Evolutionary conservation across 73 alveolate species (phyloP).

Genomic region (Paramecium sexaurelia): DNA sequence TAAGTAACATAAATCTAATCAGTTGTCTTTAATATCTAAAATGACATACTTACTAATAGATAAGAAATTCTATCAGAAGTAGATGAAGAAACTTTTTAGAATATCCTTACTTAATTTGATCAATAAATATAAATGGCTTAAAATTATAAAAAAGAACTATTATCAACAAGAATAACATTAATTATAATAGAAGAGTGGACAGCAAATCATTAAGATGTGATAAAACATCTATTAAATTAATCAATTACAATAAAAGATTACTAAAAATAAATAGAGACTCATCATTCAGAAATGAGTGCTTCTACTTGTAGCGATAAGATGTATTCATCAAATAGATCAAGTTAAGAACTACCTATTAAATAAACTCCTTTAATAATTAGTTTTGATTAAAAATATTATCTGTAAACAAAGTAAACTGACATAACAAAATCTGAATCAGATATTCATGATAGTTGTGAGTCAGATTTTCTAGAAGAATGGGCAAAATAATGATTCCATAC

Average conservation of each 20-base stretch:
- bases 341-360: slow-evolving; percentile 2
- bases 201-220: neutral
- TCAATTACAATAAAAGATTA: slow-evolving; percentile 20
- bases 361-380: slow-evolving; percentile 35
- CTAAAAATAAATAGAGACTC: neutral
- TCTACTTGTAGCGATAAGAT: slow-evolving; percentile 42
- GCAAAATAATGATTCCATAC: neutral
- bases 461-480: slow-evolving; percentile 54
- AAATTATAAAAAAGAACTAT: slow-evolving; percentile 2
- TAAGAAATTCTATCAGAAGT: neutral
- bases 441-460: slow-evolving; percentile 51
- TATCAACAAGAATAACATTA: slow-evolving; percentile 1
- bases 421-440: slow-evolving; percentile 31
- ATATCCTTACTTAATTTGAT: neutral
- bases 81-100: slow-evolving; percentile 38
- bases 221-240: neutral
- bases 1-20: neutral
- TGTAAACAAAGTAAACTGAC: neutral
- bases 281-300: slow-evolving; percentile 39
- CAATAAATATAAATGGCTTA: neutral
- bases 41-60: slow-evolving; percentile 8
- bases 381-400: slow-evolving; percentile 32
- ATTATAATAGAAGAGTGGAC: slow-evolving; percentile 32
- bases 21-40: neutral
- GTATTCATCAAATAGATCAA: slow-evolving; percentile 17